These are phyloP conservation scores for Suillus discolor DNA, from an alignment of 768 basidiomycete species.

Conservation along the genomic window DNA sequence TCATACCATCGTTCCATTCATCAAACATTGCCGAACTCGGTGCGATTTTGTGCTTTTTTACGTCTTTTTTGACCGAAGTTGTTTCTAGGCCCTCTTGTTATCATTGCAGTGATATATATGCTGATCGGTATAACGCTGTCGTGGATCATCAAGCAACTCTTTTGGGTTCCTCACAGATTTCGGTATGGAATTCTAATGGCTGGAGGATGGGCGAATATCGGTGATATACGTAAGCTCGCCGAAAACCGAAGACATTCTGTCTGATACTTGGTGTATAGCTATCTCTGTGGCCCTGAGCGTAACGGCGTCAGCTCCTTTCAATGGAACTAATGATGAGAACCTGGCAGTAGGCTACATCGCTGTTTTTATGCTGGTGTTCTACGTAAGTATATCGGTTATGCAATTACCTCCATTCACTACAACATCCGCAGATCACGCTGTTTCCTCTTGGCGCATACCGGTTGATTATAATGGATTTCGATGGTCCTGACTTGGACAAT, in stretches of 20 bases:
- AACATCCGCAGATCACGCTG: conserved; percentile 50
- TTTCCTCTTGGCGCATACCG: conserved; percentile 64
- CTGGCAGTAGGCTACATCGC: conserved; percentile 70
- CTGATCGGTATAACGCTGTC: conserved; percentile 54
- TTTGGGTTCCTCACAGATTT: conserved; percentile 81
- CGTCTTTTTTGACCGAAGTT: neutral
- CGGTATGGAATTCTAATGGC: conserved; percentile 70
- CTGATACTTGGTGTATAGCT: conserved; percentile 40
- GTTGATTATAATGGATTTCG: conserved; percentile 62
- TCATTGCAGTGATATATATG: conserved; percentile 65
- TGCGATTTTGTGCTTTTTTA: conserved; percentile 23
- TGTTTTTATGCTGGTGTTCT: conserved; percentile 60
- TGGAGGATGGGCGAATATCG: conserved; percentile 69
- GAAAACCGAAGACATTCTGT: neutral
- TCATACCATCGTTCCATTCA: conserved; percentile 63
- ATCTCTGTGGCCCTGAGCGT: conserved; percentile 67
- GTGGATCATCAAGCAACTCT: conserved; percentile 58
- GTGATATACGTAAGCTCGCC: conserved; percentile 62
- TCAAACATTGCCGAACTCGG: conserved; percentile 60
- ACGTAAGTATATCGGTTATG: conserved; percentile 38
- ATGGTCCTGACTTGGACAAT: conserved; percentile 61
- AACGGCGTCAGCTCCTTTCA: conserved; percentile 62
- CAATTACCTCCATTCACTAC: neutral
- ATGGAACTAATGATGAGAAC: conserved; percentile 55
- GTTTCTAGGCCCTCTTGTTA: conserved; percentile 57